A percentile compares a stretch with the other conserved stretches of the same genome.
Conservation (phyloP, 1,284 basidiomycete genomes). For the Marasmius oreades region DNA sequence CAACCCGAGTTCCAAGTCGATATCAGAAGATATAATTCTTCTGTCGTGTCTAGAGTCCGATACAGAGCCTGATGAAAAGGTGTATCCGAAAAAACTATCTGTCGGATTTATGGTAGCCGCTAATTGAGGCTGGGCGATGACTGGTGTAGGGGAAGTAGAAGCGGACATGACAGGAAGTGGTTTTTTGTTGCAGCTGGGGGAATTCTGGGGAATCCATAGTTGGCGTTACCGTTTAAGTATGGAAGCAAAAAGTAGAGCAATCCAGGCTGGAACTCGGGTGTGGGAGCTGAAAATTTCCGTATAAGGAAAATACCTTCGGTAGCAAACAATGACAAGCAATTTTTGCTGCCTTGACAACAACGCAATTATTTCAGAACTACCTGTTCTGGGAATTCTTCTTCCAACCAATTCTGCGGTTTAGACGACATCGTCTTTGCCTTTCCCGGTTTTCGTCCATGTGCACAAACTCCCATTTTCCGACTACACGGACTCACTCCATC, state of each 20-base stretch:
- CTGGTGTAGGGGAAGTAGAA: not conserved
- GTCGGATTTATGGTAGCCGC: not conserved
- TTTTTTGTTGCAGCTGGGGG: not conserved
- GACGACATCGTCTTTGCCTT: too few relatives aligned
- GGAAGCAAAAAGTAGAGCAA: not conserved
- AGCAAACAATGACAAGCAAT: not conserved
- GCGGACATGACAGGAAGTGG: not conserved
- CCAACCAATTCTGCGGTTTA: too few relatives aligned
- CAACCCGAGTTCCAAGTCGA: constrained; percentile 6
- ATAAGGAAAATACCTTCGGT: not conserved
- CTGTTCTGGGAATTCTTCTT: too few relatives aligned
- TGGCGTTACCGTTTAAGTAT: not conserved
- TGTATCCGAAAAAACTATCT: constrained; percentile 18
- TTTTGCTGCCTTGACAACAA: too few relatives aligned
- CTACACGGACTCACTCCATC: too few relatives aligned
- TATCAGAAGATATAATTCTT: constrained; percentile 8
- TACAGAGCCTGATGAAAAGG: constrained; percentile 14
- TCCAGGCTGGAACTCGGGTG: not conserved
- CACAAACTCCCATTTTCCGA: too few relatives aligned
- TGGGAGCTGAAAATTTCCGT: not conserved
- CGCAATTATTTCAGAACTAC: too few relatives aligned
- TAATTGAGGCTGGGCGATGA: not conserved
- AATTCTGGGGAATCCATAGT: not conserved
- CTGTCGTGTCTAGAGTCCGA: constrained; percentile 21
- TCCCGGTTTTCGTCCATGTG: too few relatives aligned